Conservation (phyloP, 2,329 filamentous ascomycete genomes). For the Lachnellula subtilissima region DNA sequence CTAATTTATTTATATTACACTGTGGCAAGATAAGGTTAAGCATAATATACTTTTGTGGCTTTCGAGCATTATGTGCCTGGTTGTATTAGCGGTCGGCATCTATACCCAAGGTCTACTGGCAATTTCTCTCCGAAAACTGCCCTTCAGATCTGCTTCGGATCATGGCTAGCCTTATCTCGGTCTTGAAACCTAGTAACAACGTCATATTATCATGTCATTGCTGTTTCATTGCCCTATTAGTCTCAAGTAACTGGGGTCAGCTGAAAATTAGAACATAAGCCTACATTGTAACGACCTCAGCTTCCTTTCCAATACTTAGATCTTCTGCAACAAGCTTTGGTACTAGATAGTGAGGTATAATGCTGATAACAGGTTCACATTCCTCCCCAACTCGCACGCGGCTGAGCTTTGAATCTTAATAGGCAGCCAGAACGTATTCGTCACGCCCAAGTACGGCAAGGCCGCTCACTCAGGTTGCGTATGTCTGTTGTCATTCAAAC, state of each 20-base stretch:
- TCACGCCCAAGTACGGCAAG: not conserved
- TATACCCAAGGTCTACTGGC: conserved; percentile 1
- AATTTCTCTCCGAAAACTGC: conserved; percentile 13
- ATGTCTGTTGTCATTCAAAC: not conserved
- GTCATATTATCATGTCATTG: conserved; percentile 5
- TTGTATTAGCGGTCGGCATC: conserved; percentile 3
- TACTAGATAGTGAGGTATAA: too few species aligned
- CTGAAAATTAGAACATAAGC: not conserved
- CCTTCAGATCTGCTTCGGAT: conserved; percentile 8
- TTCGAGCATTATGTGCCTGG: conserved; percentile 10
- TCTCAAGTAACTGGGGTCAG: not conserved
- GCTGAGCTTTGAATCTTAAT: not conserved
- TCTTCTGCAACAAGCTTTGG: too few species aligned
- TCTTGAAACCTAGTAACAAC: conserved; percentile 16
- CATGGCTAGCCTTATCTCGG: not conserved
- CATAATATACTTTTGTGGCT: conserved; percentile 11
- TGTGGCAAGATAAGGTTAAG: conserved; percentile 15
- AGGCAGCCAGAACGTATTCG: not conserved
- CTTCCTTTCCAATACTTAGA: not conserved
- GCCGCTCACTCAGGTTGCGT: not conserved
- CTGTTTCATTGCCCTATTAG: not conserved
- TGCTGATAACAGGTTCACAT: not conserved
- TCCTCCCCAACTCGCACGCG: not conserved
- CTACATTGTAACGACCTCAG: not conserved
- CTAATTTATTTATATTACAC: conserved; percentile 13